These are phyloP conservation scores for Kwoniella newhampshirensis DNA, from an alignment of 768 basidiomycete genomes.

Conservation along the genomic window DNA sequence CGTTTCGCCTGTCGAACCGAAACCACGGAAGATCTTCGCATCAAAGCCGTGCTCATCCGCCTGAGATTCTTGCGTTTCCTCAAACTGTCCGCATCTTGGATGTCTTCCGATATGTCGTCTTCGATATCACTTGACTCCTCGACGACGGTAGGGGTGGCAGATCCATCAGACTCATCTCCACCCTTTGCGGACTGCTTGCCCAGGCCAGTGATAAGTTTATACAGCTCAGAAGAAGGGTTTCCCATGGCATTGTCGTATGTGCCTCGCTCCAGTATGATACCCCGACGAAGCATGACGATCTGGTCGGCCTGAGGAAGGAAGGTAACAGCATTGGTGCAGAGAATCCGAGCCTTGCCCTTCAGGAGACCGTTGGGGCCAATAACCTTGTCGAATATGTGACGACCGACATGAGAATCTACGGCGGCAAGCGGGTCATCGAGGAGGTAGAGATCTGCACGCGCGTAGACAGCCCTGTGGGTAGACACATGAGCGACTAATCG, in stretches of 20 bases:
- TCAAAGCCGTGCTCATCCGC: conserved; percentile 39
- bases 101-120: conserved; percentile 37
- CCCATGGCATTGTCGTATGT: conserved; percentile 62
- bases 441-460: conserved; percentile 85
- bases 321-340: conserved; percentile 85
- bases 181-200: conserved; percentile 49
- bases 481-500: not conserved
- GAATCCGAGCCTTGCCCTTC: conserved; percentile 74
- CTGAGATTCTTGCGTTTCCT: conserved; percentile 34
- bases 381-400: conserved; percentile 64
- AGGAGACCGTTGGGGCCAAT: conserved; percentile 82
- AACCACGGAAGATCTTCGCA: conserved; percentile 51
- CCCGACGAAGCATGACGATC: conserved; percentile 71
- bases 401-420: conserved; percentile 54
- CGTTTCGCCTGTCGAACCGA: conserved; percentile 50
- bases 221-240: conserved; percentile 66
- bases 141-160: conserved; percentile 43
- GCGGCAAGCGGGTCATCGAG: conserved; percentile 84
- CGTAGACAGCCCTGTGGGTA: conserved; percentile 69
- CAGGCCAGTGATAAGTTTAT: conserved; percentile 63
- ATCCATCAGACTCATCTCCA: conserved; percentile 35
- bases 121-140: conserved; percentile 34
- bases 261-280: conserved; percentile 76
- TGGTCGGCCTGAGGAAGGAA: conserved; percentile 76
- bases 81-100: conserved; percentile 41